A percentile compares a stretch with the other conserved stretches of the same genome.
These are phyloP conservation scores for Fraxinus angustifolia DNA, from an alignment of 305 asterid species.

Conservation along the genomic window DNA sequence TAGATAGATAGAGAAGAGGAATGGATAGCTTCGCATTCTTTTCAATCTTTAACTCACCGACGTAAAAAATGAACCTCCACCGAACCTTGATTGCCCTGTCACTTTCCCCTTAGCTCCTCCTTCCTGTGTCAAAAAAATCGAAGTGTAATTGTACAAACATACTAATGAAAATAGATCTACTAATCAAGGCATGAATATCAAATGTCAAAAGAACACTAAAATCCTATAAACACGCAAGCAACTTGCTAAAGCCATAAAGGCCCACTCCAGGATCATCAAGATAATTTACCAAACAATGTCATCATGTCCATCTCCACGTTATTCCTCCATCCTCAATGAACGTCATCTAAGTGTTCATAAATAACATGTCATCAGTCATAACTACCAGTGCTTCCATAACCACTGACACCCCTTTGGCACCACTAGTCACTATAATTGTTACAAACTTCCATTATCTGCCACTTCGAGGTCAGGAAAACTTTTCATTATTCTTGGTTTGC, in stretches of 20 bases:
- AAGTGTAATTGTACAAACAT: background rate
- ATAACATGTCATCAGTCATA: too few relatives aligned
- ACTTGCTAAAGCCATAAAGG: background rate
- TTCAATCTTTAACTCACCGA: slow-evolving; percentile 25
- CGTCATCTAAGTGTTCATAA: too few relatives aligned
- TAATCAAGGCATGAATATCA: background rate
- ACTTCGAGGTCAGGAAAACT: background rate
- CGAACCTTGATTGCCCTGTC: slow-evolving; percentile 27
- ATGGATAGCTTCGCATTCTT: too few relatives aligned
- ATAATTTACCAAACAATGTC: background rate
- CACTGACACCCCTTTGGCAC: too few relatives aligned
- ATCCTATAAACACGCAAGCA: background rate
- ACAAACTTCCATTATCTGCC: background rate
- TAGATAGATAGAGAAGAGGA: too few relatives aligned
- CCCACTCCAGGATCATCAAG: background rate
- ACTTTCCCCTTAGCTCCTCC: slow-evolving; percentile 33
- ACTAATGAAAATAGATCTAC: background rate
- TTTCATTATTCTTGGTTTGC: background rate
- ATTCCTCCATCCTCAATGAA: too few relatives aligned
- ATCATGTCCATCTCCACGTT: background rate
- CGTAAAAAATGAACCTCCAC: slow-evolving; percentile 43
- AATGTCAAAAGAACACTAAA: background rate
- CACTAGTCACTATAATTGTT: background rate
- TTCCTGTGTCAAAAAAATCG: slow-evolving; percentile 24
- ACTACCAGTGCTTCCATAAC: too few relatives aligned